Evolutionary conservation across 306 rosid genomes (phyloP), one percentile per base, ranked within the genome.

Genomic region (Myrica gale): DNA sequence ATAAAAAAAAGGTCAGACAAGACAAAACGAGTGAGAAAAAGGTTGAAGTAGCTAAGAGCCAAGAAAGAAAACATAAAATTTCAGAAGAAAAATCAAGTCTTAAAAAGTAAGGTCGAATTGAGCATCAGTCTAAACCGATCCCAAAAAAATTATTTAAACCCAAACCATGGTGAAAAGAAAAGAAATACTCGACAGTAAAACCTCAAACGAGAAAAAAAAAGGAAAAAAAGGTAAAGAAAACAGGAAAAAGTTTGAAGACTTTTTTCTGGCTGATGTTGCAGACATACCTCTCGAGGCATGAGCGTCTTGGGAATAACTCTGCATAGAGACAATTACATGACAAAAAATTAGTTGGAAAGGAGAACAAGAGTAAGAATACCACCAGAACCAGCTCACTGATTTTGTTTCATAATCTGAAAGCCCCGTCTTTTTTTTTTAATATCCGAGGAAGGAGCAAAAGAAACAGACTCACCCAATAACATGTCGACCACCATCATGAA

Each of bases 261-360:
- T 92, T 83, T 45, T 21, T 45, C 42, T 65, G 74, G 56, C 42
- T 79, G 82, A 42, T 56, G 82, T 46, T 85, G 79, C 82, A 81
- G 87, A 85, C 88, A 86, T 85, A 94, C 98, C 97, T 94, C 98
- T 92, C 95, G 92, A 89, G 98, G 96, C 95, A 92, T 94, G 93
- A 94, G 98, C 83, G 98, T 92, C 95, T 90, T 94, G 89, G 98
- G 98, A 90, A 94, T 94, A 79, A 94, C 95, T 80, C 97, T 94
- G 96, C 90, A 88, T 68, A 83, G 82, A 83, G 88, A 90, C 95
- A 92, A 79, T 72, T 84, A 85, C 76, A 87, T 76, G 91, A 87
- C 92, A 78, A 87, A 82, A 78, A 62, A 54, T 86, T 76, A 88
- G 89, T 83, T 81, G 83, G 74, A 78, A 82, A 74, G 76, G 67